Percentiles rank a stretch among this genome's conserved stretches.
These are phyloP conservation scores for Ogataea salicorniae DNA, from an alignment of 805 yeast species.

Conservation along the genomic window DNA sequence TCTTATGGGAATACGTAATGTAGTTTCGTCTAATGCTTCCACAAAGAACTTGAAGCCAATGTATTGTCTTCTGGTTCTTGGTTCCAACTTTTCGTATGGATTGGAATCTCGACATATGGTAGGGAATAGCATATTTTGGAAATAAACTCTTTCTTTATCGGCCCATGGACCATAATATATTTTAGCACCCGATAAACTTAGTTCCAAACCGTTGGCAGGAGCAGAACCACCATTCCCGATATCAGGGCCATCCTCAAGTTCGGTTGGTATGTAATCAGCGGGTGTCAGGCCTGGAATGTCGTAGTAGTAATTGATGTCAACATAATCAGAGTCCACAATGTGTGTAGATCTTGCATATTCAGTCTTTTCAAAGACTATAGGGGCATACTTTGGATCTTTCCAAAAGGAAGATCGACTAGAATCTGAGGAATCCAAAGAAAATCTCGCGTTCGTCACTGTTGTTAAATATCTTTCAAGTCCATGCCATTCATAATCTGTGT, in stretches of 20 bases:
- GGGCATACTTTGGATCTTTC: slow-evolving; percentile 7
- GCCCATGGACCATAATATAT: slow-evolving; percentile 95
- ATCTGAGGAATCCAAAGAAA: not conserved
- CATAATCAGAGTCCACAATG: slow-evolving; percentile 54
- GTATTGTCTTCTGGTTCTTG: slow-evolving; percentile 53
- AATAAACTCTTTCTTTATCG: slow-evolving; percentile 67
- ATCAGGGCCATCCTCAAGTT: slow-evolving; percentile 42
- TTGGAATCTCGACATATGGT: slow-evolving; percentile 50
- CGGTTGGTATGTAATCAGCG: slow-evolving; percentile 24
- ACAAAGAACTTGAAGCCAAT: slow-evolving; percentile 53
- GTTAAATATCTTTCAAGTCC: slow-evolving; percentile 70
- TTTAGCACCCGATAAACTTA: slow-evolving; percentile 55
- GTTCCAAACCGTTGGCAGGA: slow-evolving; percentile 57
- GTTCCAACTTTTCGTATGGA: slow-evolving; percentile 31
- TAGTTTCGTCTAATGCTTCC: slow-evolving; percentile 57
- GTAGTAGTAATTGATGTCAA: slow-evolving; percentile 55
- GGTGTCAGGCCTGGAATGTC: slow-evolving; percentile 71
- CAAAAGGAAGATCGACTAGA: not conserved
- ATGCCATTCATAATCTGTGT: slow-evolving; percentile 49
- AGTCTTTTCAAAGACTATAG: slow-evolving; percentile 36
- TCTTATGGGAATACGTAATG: slow-evolving; percentile 73
- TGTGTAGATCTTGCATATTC: slow-evolving; percentile 84
- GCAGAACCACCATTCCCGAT: slow-evolving; percentile 54
- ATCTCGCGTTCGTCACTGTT: slow-evolving; percentile 4
- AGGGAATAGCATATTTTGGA: slow-evolving; percentile 69